A percentile compares a stretch with the other conserved stretches of the same genome.
Evolutionary conservation across 306 rosid genomes (phyloP).

Genomic region (Lotus japonicus): DNA sequence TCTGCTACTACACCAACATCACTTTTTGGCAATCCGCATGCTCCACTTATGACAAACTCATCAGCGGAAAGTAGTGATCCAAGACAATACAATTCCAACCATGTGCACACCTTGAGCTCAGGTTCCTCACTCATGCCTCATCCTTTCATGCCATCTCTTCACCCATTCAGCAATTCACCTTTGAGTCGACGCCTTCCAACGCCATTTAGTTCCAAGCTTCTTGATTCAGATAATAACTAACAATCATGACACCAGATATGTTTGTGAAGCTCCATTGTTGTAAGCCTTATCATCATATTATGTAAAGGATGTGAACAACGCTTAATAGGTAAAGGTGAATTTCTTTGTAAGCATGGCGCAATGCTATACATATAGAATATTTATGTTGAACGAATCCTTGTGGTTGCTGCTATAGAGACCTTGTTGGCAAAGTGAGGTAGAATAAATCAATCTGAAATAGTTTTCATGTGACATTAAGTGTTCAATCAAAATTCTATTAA

Average conservation of each 20-base stretch:
- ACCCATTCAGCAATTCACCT: conserved; percentile 21
- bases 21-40: conserved; percentile 33
- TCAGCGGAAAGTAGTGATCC: conserved; percentile 37
- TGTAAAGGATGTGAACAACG: conserved; percentile 10
- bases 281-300: not conserved
- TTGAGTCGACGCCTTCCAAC: conserved; percentile 30
- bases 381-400: conserved; percentile 11
- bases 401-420: not conserved
- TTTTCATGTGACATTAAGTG: not conserved
- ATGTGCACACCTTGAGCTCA: too few relatives aligned
- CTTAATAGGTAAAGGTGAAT: not conserved
- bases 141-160: conserved; percentile 39
- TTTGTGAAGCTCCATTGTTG: conserved; percentile 14
- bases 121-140: conserved; percentile 30
- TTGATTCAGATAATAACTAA: conserved; percentile 21
- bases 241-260: conserved; percentile 3
- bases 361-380: conserved; percentile 18
- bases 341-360: conserved; percentile 25
- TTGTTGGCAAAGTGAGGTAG: conserved; percentile 11
- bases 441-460: not conserved
- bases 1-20: conserved; percentile 35
- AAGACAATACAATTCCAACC: conserved; percentile 22
- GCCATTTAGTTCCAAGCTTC: conserved; percentile 36
- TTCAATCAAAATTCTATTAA: too few relatives aligned
- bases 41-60: conserved; percentile 30